A percentile compares a stretch with the other conserved stretches of the same genome.
phyloP scores from a whole-genome alignment of 2,329 filamentous ascomycete genomes.

The Zymoseptoria brevis region DNA sequence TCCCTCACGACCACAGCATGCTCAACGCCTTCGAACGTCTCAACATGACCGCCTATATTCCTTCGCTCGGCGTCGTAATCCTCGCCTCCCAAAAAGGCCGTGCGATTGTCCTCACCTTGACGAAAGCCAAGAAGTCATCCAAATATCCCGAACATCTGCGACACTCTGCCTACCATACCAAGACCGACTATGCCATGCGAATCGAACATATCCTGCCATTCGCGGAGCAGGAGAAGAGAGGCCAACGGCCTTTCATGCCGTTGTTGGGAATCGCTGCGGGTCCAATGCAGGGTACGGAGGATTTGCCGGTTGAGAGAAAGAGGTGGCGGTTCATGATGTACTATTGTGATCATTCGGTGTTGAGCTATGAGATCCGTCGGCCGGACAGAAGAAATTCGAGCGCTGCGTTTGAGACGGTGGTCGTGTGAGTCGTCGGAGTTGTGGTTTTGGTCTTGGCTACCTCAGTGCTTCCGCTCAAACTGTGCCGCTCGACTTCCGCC shows the following conservation, averaged over 20 bases:
- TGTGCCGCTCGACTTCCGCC: no score
- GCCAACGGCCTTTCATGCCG: constrained; percentile 41
- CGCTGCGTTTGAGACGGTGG: constrained; percentile 12
- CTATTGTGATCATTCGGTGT: constrained; percentile 60
- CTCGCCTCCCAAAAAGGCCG: constrained; percentile 60
- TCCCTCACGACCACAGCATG: constrained; percentile 20
- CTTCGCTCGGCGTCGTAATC: constrained; percentile 62
- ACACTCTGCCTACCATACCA: not conserved
- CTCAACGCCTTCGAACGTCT: constrained; percentile 44
- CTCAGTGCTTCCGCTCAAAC: no score
- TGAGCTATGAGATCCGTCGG: constrained; percentile 59
- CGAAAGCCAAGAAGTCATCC: constrained; percentile 27
- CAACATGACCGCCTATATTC: constrained; percentile 57
- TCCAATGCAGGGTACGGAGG: constrained; percentile 48
- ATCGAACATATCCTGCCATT: constrained; percentile 51
- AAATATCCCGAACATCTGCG: constrained; percentile 3
- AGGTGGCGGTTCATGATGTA: constrained; percentile 64
- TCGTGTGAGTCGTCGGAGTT: constrained; percentile 6
- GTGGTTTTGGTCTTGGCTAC: no score
- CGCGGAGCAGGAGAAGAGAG: constrained; percentile 43
- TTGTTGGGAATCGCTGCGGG: constrained; percentile 62
- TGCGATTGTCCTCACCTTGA: constrained; percentile 55
- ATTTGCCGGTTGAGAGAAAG: constrained; percentile 29
- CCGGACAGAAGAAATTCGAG: constrained; percentile 10
- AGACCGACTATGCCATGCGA: constrained; percentile 40